Conservation (phyloP, 306 rosid species). For the Castanea sativa region DNA sequence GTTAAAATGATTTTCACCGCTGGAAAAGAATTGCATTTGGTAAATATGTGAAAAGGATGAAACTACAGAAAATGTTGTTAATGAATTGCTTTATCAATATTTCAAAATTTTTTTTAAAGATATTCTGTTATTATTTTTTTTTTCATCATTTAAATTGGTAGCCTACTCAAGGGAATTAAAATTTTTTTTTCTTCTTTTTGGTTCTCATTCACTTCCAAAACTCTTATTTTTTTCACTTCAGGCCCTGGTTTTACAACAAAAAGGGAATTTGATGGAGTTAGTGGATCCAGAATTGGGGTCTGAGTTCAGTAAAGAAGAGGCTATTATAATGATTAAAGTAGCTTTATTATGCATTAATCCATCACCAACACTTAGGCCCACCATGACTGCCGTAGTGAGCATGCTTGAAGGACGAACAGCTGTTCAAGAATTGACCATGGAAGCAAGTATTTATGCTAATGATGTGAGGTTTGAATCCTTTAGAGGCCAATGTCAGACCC, state of each 20-base stretch:
- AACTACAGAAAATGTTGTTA: no score
- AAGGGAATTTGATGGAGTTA: slow-evolving; percentile 36
- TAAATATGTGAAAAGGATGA: no score
- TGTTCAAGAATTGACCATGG: slow-evolving; percentile 33
- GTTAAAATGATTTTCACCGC: no score
- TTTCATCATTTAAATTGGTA: no score
- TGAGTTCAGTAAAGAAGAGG: slow-evolving; percentile 42
- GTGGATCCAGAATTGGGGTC: slow-evolving; percentile 51
- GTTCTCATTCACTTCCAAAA: background rate
- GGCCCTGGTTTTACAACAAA: slow-evolving; percentile 30
- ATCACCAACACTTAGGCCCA: slow-evolving; percentile 49
- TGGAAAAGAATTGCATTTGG: no score
- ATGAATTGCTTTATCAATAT: no score
- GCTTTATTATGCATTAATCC: slow-evolving; percentile 50
- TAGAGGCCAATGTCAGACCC: slow-evolving; percentile 14
- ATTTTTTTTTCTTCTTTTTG: no score
- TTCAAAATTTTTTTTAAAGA: no score
- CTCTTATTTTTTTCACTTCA: background rate
- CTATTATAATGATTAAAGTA: slow-evolving; percentile 38
- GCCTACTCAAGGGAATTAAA: no score
- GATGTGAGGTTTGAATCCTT: slow-evolving; percentile 40
- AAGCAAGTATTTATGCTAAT: slow-evolving; percentile 25
- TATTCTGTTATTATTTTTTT: no score
- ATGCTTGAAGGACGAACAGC: slow-evolving; percentile 53
- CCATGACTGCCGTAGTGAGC: slow-evolving; percentile 63